A percentile compares a stretch with the other conserved stretches of the same genome.
Conservation (phyloP, 2,329 filamentous ascomycete genomes). For the Alternaria brassicae region DNA sequence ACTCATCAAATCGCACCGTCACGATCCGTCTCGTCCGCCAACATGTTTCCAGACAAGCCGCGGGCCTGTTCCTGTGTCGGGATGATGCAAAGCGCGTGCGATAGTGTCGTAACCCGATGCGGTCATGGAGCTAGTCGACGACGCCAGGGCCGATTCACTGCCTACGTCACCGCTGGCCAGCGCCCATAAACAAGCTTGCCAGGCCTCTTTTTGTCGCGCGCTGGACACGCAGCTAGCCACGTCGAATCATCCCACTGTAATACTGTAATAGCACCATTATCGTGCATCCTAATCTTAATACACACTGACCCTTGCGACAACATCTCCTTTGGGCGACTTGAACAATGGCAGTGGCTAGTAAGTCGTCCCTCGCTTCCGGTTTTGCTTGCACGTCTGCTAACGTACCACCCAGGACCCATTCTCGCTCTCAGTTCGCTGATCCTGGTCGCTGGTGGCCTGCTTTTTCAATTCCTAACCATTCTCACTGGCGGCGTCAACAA, state of each 20-base stretch:
- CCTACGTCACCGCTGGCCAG: constrained; percentile 28
- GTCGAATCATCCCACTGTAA: constrained; percentile 8
- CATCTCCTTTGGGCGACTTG: background rate
- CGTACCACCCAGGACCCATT: constrained; percentile 56
- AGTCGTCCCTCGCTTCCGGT: constrained; percentile 14
- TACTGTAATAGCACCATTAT: constrained; percentile 7
- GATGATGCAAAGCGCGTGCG: constrained; percentile 27
- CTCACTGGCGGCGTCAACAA: constrained; percentile 65
- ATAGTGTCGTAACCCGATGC: constrained; percentile 15
- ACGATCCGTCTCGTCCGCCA: background rate
- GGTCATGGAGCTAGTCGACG: constrained; percentile 19
- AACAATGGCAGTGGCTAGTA: constrained; percentile 27
- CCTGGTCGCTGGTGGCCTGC: constrained; percentile 66
- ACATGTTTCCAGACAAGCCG: constrained; percentile 11
- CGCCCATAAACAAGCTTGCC: constrained; percentile 29
- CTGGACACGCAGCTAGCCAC: constrained; percentile 10
- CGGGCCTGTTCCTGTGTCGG: constrained; percentile 4
- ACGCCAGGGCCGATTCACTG: constrained; percentile 7
- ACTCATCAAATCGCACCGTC: background rate
- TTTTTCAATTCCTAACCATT: constrained; percentile 71
- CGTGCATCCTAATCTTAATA: constrained; percentile 21
- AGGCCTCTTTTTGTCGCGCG: background rate
- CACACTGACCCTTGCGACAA: background rate
- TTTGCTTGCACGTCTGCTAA: constrained; percentile 5
- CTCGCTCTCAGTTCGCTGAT: constrained; percentile 66